Evolutionary conservation across 177 flowering plant genomes (phyloP).

Genomic region (Tripterygium wilfordii): DNA sequence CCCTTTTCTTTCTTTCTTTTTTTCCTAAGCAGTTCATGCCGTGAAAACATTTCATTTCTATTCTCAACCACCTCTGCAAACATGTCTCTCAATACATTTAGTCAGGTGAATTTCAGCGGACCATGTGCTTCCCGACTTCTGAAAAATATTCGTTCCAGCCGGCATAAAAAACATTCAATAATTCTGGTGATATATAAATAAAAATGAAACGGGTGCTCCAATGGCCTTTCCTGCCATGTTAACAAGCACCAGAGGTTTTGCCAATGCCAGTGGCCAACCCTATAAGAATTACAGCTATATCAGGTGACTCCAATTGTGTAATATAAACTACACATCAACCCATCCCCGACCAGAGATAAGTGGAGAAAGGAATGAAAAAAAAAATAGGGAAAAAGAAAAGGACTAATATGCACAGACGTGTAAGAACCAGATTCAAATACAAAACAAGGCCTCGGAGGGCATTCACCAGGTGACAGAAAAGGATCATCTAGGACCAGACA

Average conservation of each 20-base stretch:
- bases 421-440: neutral
- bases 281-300: conserved; percentile 1
- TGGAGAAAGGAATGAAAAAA: neutral
- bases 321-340: no score
- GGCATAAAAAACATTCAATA: neutral
- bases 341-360: neutral
- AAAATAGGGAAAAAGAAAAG: neutral
- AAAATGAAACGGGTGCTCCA: neutral
- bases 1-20: no score
- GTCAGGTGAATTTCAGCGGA: no score
- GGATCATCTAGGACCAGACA: conserved; percentile 43
- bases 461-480: neutral
- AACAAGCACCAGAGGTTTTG: neutral
- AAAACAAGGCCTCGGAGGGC: neutral
- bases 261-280: neutral
- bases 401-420: neutral
- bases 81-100: no score
- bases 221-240: no score
- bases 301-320: no score
- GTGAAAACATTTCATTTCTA: no score
- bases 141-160: no score
- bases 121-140: no score
- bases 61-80: no score
- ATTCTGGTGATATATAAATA: neutral
- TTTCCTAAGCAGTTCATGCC: no score